Evolutionary conservation across 805 yeast species (phyloP).

Genomic region (Candida suzukii): DNA sequence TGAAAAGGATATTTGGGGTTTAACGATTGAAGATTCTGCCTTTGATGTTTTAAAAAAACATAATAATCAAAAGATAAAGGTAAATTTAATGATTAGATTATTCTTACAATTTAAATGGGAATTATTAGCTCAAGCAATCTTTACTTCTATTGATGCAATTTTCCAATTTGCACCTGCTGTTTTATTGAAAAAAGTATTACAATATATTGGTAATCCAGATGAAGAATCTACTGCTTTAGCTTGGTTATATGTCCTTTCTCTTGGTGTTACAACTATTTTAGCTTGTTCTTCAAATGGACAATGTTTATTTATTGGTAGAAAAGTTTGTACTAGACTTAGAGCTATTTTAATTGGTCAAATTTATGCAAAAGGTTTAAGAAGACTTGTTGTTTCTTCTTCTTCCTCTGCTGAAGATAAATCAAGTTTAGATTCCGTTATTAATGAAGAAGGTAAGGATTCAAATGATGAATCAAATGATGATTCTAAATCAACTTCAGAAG

Average conservation of each 20-base stretch:
- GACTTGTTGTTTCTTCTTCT: conserved; percentile 43
- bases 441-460: conserved; percentile 23
- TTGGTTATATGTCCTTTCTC: conserved; percentile 76
- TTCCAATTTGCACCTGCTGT: conserved; percentile 73
- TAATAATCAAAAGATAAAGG: conserved; percentile 39
- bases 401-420: too few species aligned
- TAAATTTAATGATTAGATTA: conserved; percentile 53
- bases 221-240: conserved; percentile 62
- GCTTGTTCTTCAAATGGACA: conserved; percentile 66
- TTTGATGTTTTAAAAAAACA: conserved; percentile 59
- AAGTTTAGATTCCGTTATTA: conserved; percentile 27
- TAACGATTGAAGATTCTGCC: conserved; percentile 74
- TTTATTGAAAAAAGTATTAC: conserved; percentile 69
- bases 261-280: conserved; percentile 57
- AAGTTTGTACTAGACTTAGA: conserved; percentile 86
- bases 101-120: conserved; percentile 56
- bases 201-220: conserved; percentile 71
- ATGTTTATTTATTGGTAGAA: conserved; percentile 82
- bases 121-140: conserved; percentile 58
- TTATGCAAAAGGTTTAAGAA: conserved; percentile 86
- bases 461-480: not conserved
- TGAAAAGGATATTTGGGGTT: conserved; percentile 75
- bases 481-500: not conserved
- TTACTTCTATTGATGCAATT: conserved; percentile 65
- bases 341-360: conserved; percentile 88